Conservation (phyloP, 495 filamentous ascomycete species). For the Hypoxylon fuscum region DNA sequence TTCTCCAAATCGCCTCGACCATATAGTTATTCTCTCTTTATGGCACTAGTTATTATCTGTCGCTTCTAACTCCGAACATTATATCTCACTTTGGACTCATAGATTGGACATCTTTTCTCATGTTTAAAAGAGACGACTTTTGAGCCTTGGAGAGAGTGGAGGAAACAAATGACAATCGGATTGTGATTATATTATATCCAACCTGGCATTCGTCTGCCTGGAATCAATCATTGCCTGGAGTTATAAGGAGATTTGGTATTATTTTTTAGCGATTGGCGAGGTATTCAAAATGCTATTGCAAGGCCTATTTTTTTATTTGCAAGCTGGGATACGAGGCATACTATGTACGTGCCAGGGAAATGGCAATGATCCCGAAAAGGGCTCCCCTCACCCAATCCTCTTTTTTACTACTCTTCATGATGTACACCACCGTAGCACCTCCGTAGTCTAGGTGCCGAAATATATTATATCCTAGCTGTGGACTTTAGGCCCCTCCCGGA, state of each 20-base stretch:
- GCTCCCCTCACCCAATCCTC: not conserved
- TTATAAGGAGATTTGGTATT: conserved; percentile 28
- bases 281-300: conserved; percentile 33
- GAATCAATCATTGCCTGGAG: conserved; percentile 39
- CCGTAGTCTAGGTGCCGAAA: conserved; percentile 12
- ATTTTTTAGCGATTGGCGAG: conserved; percentile 12
- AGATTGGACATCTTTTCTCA: too few species aligned
- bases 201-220: conserved; percentile 23
- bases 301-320: conserved; percentile 1
- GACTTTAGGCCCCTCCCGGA: not conserved
- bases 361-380: conserved; percentile 10
- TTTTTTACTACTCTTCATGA: conserved; percentile 14
- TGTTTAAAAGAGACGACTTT: too few species aligned
- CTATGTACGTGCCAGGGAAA: conserved; percentile 3
- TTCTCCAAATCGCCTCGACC: too few species aligned
- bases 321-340: conserved; percentile 19
- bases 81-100: too few species aligned
- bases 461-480: conserved; percentile 15
- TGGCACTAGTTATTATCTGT: not conserved
- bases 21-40: conserved; percentile 5
- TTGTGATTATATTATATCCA: conserved; percentile 14
- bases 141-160: not conserved
- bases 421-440: conserved; percentile 13
- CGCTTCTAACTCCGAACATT: conserved; percentile 6
- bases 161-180: conserved; percentile 16